A percentile compares a stretch with the other conserved stretches of the same genome.
Evolutionary conservation across 768 basidiomycete species (phyloP).

Genomic region (Scleroderma bovista): DNA sequence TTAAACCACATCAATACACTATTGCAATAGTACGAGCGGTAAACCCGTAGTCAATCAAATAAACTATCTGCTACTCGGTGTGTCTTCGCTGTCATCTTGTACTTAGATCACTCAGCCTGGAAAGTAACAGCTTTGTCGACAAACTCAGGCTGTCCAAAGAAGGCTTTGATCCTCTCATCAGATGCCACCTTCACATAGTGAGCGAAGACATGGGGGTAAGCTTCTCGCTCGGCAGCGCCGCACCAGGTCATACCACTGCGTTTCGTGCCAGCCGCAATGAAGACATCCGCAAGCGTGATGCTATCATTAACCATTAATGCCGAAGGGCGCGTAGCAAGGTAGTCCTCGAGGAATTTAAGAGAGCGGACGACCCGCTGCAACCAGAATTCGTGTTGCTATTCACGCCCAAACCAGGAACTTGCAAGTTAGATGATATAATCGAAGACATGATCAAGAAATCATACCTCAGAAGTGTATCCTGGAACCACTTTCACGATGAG

Average conservation of each 20-base stretch:
- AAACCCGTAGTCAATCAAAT: no score
- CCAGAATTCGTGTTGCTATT: neutral
- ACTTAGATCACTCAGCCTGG: neutral
- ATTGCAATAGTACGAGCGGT: no score
- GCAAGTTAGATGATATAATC: neutral
- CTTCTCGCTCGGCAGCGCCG: slow-evolving; percentile 6
- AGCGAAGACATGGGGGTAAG: slow-evolving; percentile 13
- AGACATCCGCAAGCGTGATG: slow-evolving; percentile 14
- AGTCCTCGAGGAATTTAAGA: slow-evolving; percentile 11
- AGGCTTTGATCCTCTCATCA: slow-evolving; percentile 7
- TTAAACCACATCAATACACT: no score
- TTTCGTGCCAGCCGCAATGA: slow-evolving; percentile 8
- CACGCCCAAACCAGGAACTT: no score
- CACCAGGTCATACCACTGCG: slow-evolving; percentile 6
- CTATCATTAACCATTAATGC: slow-evolving; percentile 11
- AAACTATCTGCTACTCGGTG: no score
- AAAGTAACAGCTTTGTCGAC: neutral
- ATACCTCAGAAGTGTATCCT: neutral
- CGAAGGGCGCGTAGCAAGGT: slow-evolving; percentile 6
- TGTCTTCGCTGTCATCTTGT: no score
- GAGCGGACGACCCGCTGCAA: slow-evolving; percentile 2
- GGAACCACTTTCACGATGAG: neutral
- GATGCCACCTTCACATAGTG: slow-evolving; percentile 15
- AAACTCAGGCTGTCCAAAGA: neutral
- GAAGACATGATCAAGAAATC: neutral